Evolutionary conservation across 1,284 basidiomycete species (phyloP).

Genomic region (Sanghuangporus baumii): DNA sequence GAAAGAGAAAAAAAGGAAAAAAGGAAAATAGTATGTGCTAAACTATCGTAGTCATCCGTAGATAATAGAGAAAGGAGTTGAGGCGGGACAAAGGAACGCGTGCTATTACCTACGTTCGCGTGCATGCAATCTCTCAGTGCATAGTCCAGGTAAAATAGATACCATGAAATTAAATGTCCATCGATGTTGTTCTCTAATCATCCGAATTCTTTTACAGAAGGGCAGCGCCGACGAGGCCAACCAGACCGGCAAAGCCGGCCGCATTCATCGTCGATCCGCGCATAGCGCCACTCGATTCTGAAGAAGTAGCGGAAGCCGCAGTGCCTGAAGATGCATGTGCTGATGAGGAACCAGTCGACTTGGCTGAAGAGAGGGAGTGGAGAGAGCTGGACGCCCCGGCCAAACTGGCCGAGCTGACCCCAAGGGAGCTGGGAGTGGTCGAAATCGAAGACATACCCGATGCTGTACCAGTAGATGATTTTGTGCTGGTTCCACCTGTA

Average conservation of each 20-base stretch:
- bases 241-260: slow-evolving; percentile 37
- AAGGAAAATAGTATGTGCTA: not conserved
- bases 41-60: not conserved
- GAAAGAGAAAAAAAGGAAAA: not conserved
- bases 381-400: slow-evolving; percentile 18
- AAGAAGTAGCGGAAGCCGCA: slow-evolving; percentile 14
- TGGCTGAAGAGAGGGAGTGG: slow-evolving; percentile 15
- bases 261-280: slow-evolving; percentile 26
- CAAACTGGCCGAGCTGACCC: slow-evolving; percentile 11
- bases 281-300: slow-evolving; percentile 19
- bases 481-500: not conserved
- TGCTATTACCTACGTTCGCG: not conserved
- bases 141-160: not conserved
- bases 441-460: slow-evolving; percentile 19
- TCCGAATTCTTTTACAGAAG: slow-evolving; percentile 32
- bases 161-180: not conserved
- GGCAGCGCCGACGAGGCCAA: slow-evolving; percentile 44
- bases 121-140: not conserved
- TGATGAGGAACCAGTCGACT: slow-evolving; percentile 13
- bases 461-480: slow-evolving; percentile 18
- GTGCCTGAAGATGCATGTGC: slow-evolving; percentile 19
- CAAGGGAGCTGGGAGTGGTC: slow-evolving; percentile 16
- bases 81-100: not conserved
- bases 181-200: not conserved
- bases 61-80: not conserved